Base-by-base conservation (phyloP, 352 stramenopile genomes). In the Globisporangium nunn region DNA sequence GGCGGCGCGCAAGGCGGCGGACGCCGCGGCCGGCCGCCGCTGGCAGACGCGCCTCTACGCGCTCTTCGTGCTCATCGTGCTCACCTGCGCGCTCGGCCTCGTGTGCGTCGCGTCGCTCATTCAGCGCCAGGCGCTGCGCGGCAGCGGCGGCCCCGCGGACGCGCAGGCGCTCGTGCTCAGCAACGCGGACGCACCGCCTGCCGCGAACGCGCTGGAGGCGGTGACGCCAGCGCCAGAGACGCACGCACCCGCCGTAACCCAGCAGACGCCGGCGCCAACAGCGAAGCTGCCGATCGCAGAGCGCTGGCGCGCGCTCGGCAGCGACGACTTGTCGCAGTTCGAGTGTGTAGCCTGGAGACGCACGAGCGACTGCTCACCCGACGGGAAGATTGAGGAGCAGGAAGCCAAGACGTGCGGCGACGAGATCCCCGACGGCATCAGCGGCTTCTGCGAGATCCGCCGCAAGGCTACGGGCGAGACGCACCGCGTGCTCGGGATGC, bases 261-360 rank as follows among this genome's bases (percentile, higher is more conserved):
- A 31, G 3, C 28, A 17, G 17, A 59, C 58, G 35, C 59, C 50
- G 2, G 44, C 29, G n/a, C 52, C 59, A 31, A 33, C 39, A 6
- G 41, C 29, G 14, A 65, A 65, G 54, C 37, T 58, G n/a, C 28
- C 45, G 0, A 46, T 65, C 28, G 41, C 4, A 4, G 53, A 64
- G 37, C 49, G 49, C 33, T 64, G 48, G 50, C 37, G 29, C 35
- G 28, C 30, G 15, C 48, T 64, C 11, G 56, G 47, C 8, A 11
- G 35, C 43, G 55, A 58, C 28, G 58, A 85, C 58, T 44, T 84
- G 12, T 52, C 33, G 23, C 59, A 67, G 18, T 84, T 71, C 31
- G 71, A 87, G 62, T 89, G 78, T 45, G 54, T 87, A 1, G 73
- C 71, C 8, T 89, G 76, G 76, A 64, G 63, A 14, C 62, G 63